phyloP scores from a whole-genome alignment of 768 basidiomycete genomes.

The Lactarius sp. region DNA sequence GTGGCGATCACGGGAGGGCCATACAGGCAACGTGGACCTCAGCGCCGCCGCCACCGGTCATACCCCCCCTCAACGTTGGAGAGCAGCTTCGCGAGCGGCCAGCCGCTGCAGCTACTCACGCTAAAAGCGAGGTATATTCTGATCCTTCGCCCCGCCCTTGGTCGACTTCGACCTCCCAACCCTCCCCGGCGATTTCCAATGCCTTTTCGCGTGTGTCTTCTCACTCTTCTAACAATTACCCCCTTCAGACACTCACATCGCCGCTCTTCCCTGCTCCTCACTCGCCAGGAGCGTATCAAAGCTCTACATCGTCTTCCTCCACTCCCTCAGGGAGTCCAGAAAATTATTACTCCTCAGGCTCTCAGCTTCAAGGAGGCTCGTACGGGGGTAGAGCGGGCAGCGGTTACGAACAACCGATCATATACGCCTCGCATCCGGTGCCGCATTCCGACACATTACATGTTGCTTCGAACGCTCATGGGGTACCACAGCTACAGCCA shows the following conservation, averaged over 20 bases:
- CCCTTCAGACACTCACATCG: conserved; percentile 24
- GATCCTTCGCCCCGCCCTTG: conserved; percentile 21
- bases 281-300: conserved; percentile 20
- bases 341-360: conserved; percentile 20
- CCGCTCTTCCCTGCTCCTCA: conserved; percentile 25
- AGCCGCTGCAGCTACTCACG: conserved; percentile 3
- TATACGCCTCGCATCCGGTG: conserved; percentile 20
- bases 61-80: conserved; percentile 18
- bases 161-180: conserved; percentile 20
- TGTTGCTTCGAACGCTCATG: conserved; percentile 13
- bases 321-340: conserved; percentile 21
- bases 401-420: conserved; percentile 19
- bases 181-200: conserved; percentile 16
- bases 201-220: conserved; percentile 19
- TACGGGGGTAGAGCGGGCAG: conserved; percentile 16
- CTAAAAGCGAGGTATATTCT: conserved; percentile 21
- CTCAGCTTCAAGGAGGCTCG: conserved; percentile 18
- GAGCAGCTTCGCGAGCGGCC: conserved; percentile 20
- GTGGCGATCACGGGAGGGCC: conserved; percentile 15
- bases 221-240: conserved; percentile 16
- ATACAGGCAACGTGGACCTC: conserved; percentile 13
- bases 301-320: conserved; percentile 20
- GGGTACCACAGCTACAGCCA: conserved; percentile 9
- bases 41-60: conserved; percentile 5
- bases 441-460: conserved; percentile 4